Evolutionary conservation across 208 protist genomes (phyloP), one percentile per base, ranked within the genome.

Genomic region (Acanthamoeba rhysodes): DNA sequence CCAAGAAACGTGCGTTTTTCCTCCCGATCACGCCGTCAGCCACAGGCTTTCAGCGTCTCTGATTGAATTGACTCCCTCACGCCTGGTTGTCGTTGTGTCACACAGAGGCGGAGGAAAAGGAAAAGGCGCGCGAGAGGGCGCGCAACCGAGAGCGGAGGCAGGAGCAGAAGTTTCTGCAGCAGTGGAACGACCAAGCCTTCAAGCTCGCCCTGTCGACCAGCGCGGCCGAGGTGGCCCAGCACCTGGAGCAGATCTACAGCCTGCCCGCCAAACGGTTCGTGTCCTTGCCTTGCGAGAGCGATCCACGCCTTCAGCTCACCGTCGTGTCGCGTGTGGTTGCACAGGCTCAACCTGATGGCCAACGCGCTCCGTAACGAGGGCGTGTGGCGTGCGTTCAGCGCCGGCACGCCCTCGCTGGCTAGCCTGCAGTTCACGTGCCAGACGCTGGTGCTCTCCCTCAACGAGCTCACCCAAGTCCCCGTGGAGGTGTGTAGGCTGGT

Each of bases 151-250:
- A 82, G n/a, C 29, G 74, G 22, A 1, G 37, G 14, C 29, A 82
- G 37, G 74, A 50, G 22, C 74, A 55, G 6, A 82, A 50, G 24
- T 82, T 82, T 53, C 34, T 45, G 8, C 74, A 82, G 74, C 74
- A 82, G 3, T 82, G 74, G 74, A 82, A 82, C 74, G 74, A 82
- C 20, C 74, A 82, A 41, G 74, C 74, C 37, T 82, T 82, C 41
- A 82, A 82, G 41, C 45, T 82, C 6, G 74, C 74, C 4, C 32
- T 16, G 6, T 82, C 45, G 37, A 29, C 74, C 41, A 55, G 18
- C 32, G 6, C n/a, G 22, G 74, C 74, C 16, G 74, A 82, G 74
- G 37, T 82, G 14, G 74, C 34, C 9, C 32, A 82, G 45, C 74
- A 82, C 24, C 37, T 82, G 3, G 32, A 45, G 37, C 32, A 82